Percentiles rank a stretch among this genome's conserved stretches.
These are phyloP conservation scores for Bipolaris gigantea DNA, from an alignment of 2,329 filamentous ascomycete species.

Conservation along the genomic window DNA sequence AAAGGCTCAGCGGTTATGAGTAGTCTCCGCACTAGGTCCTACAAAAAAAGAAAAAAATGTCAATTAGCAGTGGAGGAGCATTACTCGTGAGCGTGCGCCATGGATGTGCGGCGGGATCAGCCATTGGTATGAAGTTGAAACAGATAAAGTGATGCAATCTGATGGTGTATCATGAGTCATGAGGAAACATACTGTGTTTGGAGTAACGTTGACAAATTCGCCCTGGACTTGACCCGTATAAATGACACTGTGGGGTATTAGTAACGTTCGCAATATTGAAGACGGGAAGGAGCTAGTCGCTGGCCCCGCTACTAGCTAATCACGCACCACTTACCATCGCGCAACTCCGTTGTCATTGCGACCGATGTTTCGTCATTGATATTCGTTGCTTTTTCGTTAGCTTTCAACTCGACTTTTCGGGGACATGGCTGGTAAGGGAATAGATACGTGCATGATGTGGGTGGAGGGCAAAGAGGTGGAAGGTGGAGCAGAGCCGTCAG, in stretches of 20 bases:
- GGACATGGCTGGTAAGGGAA: conserved; percentile 12
- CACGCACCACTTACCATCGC: conserved; percentile 24
- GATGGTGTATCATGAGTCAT: background rate
- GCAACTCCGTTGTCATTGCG: conserved; percentile 18
- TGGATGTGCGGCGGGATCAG: no score
- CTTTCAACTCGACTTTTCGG: background rate
- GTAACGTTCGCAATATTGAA: background rate
- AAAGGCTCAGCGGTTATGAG: no score
- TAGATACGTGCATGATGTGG: conserved; percentile 44
- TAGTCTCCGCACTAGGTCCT: background rate
- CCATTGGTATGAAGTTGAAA: background rate
- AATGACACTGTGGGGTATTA: background rate
- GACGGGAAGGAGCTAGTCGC: background rate
- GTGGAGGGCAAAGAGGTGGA: conserved; percentile 46
- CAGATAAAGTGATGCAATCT: background rate
- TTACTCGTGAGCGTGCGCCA: no score
- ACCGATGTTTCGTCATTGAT: conserved; percentile 2
- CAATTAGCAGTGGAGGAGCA: background rate
- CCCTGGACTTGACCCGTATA: background rate
- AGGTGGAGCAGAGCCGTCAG: conserved; percentile 54
- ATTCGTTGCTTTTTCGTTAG: background rate
- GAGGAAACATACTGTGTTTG: background rate
- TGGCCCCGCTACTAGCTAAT: conserved; percentile 24
- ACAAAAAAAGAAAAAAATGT: background rate
- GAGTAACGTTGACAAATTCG: background rate